Percentiles rank a stretch among this genome's conserved stretches.
Evolutionary conservation across 2,329 filamentous ascomycete species (phyloP).

Genomic region (Ophiostoma piceae): DNA sequence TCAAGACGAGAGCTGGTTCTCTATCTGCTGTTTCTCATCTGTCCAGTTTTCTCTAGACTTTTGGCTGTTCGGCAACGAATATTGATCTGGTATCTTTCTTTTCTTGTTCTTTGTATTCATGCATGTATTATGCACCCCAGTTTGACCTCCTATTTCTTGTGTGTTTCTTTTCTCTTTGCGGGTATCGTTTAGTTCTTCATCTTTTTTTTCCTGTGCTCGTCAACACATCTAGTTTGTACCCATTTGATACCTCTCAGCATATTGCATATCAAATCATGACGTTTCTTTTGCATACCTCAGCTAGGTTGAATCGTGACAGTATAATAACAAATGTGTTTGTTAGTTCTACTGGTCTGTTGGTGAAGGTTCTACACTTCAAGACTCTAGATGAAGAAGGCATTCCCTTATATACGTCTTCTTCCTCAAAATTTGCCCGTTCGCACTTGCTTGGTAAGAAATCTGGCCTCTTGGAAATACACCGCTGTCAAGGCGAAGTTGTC

Average conservation of each 20-base stretch:
- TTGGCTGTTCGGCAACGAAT: not conserved
- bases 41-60: not conserved
- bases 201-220: not conserved
- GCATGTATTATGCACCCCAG: not conserved
- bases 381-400: not conserved
- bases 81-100: not conserved
- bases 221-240: not conserved
- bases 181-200: not conserved
- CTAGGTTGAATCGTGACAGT: not conserved
- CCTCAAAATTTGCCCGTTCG: not conserved
- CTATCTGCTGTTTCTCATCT: not conserved
- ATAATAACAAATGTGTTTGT: not conserved
- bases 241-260: no score
- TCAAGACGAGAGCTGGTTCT: not conserved
- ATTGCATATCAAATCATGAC: not conserved
- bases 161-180: not conserved
- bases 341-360: not conserved
- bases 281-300: not conserved
- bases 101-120: no score
- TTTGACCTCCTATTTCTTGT: no score
- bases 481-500: not conserved
- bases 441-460: not conserved
- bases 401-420: not conserved
- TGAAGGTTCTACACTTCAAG: not conserved
- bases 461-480: not conserved